A percentile compares a stretch with the other conserved stretches of the same genome.
These are phyloP conservation scores for Populus nigra DNA, from an alignment of 345 rosid species.

Conservation along the genomic window DNA sequence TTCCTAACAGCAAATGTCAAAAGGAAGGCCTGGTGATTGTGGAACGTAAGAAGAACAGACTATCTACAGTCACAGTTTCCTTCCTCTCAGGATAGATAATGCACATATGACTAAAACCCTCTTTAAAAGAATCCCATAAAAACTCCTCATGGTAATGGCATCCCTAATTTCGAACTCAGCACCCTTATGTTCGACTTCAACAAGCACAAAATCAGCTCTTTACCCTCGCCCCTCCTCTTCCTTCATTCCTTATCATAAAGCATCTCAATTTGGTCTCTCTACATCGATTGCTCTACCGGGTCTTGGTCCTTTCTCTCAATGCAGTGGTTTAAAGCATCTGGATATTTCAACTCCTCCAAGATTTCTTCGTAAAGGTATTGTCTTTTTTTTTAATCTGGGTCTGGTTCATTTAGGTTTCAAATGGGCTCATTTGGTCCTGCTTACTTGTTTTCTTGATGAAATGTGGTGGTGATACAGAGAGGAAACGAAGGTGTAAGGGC, in stretches of 20 bases:
- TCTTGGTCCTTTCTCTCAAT: conserved; percentile 42
- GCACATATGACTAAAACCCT: neutral
- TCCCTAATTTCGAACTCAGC: conserved; percentile 30
- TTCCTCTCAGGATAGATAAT: conserved; percentile 5
- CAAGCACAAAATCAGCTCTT: conserved; percentile 31
- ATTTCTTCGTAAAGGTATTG: conserved; percentile 47
- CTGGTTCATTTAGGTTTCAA: neutral
- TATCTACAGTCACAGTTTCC: neutral
- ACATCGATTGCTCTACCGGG: conserved; percentile 40
- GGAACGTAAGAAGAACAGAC: neutral
- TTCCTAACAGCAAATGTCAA: neutral
- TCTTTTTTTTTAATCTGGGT: conserved; percentile 10
- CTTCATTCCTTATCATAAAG: conserved; percentile 29
- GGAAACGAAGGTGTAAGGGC: conserved; percentile 43
- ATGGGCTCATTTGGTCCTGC: neutral
- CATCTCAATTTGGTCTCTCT: conserved; percentile 32
- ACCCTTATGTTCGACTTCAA: conserved; percentile 30
- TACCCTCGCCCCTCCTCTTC: conserved; percentile 17
- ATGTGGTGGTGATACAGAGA: conserved; percentile 45
- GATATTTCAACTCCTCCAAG: conserved; percentile 52
- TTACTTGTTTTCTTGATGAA: neutral
- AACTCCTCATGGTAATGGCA: conserved; percentile 42
- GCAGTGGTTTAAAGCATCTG: conserved; percentile 75
- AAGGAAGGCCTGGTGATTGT: neutral
- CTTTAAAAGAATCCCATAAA: neutral